Evolutionary conservation across 139 green algal species (phyloP).

Genomic region (Zygnema cylindricum): DNA sequence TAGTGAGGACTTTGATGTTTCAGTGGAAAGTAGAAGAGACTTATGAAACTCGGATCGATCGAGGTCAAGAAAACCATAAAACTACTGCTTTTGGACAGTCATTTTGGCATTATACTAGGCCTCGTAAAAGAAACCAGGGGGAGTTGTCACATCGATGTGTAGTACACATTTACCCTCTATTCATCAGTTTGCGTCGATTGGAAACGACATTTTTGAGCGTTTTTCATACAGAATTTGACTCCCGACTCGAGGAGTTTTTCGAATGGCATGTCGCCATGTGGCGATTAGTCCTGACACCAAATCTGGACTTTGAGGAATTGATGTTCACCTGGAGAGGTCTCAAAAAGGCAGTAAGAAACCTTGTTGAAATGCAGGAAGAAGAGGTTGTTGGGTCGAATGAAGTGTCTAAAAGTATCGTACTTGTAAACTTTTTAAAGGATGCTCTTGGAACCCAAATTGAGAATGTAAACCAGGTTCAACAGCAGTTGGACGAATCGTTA

Average conservation of each 20-base stretch:
- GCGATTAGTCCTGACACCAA: not conserved
- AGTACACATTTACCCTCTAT: conserved; percentile 4
- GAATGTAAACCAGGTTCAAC: conserved; percentile 5
- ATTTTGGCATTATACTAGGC: conserved; percentile 7
- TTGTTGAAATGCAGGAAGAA: not conserved
- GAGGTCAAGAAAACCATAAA: not conserved
- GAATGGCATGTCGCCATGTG: conserved; percentile 47
- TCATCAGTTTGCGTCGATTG: conserved; percentile 1
- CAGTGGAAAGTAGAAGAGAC: not conserved
- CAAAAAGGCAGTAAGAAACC: conserved; percentile 8
- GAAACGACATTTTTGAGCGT: conserved; percentile 6
- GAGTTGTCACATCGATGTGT: not conserved
- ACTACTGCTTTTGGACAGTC: not conserved
- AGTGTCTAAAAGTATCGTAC: too few relatives aligned
- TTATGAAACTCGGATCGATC: not conserved
- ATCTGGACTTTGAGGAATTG: not conserved
- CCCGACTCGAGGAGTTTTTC: not conserved
- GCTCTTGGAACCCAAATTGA: not conserved
- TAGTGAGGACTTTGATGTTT: not conserved
- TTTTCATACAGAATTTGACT: not conserved
- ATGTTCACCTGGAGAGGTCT: conserved; percentile 20
- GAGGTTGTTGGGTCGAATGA: not conserved
- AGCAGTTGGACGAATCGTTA: conserved; percentile 47
- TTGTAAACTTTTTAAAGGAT: too few relatives aligned
- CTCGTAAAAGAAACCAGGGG: not conserved